Base-by-base conservation (phyloP, 2,329 filamentous ascomycete species). In the Sphaerulina vaccinii region DNA sequence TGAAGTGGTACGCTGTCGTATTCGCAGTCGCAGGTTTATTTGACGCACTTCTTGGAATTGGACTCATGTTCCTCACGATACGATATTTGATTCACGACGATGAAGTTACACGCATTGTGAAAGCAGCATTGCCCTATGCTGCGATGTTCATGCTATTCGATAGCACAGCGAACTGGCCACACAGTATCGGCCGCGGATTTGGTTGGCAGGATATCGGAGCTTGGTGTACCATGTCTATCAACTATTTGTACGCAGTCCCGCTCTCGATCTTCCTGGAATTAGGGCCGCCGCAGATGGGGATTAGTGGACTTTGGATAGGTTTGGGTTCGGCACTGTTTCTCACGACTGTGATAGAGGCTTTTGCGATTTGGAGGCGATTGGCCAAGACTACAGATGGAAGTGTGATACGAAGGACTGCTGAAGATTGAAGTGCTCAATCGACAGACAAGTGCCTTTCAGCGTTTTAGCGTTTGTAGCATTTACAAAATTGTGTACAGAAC, bases 71-170 rank as follows among this genome's bases (percentile, higher is more conserved):
- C 38, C 37, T 69, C 13, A 64, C 72, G 1, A 66, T 63, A 55
- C 36, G 49, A 10, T 65, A 65, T 11, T 68, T 73, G 48, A 65
- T 68, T 7, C 60, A 64, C 15, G 71, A 73, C 29, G 62, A 62
- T 0, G 62, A 68, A 42, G 70, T 73, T 15, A 61, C 66, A 3
- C 40, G 51, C 13, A 68, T 72, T 10, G 66, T 69, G 1, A 58
- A 62, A 2, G 59, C 60, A 7, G 66, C 69, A 5, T 57, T 73
- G 23, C 68, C 69, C 3, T 62, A 70, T 2, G 60, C 71, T 0
- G 70, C 68, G 1, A 59, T 65, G 0, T 72, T 73, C 58, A 68
- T 71, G 37, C 59, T 72, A 43, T 70, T 66, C 36, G 71, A 73
- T 51, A 65, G 65, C 1, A 68, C 66, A 0, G 67, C 68, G 2